Conservation (phyloP, 371 early-diverging fungal genomes). For the Mortierella sp. region DNA sequence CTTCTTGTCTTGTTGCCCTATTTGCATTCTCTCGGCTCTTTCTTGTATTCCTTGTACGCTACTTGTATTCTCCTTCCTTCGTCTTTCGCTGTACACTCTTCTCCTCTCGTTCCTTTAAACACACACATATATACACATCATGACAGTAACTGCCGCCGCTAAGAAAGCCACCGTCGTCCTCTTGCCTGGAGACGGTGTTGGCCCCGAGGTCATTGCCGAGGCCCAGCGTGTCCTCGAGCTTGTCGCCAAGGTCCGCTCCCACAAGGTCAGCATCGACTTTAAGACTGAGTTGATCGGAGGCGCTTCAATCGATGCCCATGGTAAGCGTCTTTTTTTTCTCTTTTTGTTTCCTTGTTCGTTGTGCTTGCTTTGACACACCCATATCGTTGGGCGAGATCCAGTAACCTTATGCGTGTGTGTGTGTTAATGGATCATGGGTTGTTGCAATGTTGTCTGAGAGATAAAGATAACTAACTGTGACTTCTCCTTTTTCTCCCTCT, state of each 20-base stretch:
- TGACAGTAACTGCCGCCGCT: conserved; percentile 23
- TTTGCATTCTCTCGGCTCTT: background rate
- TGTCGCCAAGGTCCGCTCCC: conserved; percentile 75
- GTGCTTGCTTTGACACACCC: background rate
- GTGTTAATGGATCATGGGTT: background rate
- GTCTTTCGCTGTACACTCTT: background rate
- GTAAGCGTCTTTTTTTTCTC: conserved; percentile 59
- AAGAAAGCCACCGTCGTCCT: conserved; percentile 74
- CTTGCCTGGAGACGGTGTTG: conserved; percentile 96
- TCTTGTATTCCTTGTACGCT: background rate
- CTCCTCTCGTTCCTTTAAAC: background rate
- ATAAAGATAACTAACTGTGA: conserved; percentile 41
- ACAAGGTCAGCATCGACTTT: conserved; percentile 78
- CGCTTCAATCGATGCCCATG: conserved; percentile 92
- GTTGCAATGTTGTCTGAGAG: background rate
- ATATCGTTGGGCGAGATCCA: background rate
- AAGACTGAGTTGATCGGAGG: conserved; percentile 91
- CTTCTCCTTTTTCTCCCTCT: conserved; percentile 12
- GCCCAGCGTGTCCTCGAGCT: conserved; percentile 90
- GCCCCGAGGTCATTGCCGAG: conserved; percentile 94
- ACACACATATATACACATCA: conserved; percentile 9
- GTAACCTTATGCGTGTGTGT: background rate
- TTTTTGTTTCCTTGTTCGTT: background rate
- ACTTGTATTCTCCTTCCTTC: background rate
- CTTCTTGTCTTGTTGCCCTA: conserved; percentile 13